phyloP scores from a whole-genome alignment of 306 rosid genomes.

The Crataegus laevigata region DNA sequence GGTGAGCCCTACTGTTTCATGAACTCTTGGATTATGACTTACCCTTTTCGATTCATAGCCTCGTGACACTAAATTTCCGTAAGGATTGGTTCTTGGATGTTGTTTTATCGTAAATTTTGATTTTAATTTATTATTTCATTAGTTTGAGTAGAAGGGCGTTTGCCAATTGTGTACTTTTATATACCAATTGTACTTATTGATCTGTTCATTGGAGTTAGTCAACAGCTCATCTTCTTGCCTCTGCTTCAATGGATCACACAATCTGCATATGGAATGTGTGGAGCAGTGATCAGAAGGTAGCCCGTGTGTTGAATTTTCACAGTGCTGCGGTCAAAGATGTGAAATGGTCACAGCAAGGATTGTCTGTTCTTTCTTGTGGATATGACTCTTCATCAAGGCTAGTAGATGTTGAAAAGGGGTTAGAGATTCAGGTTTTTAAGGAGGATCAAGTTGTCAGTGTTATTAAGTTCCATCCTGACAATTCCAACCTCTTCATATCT shows the following conservation, averaged over 20 bases:
- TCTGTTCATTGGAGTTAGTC: constrained; percentile 57
- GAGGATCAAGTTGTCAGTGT: constrained; percentile 71
- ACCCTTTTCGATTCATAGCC: not conserved
- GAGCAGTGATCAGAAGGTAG: constrained; percentile 72
- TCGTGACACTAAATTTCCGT: not conserved
- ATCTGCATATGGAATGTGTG: constrained; percentile 81
- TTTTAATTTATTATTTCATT: not conserved
- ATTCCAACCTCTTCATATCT: constrained; percentile 59
- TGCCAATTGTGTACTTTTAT: not conserved
- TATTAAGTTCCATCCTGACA: constrained; percentile 62
- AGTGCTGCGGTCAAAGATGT: constrained; percentile 74
- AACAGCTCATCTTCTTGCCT: constrained; percentile 96
- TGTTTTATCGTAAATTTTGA: not conserved
- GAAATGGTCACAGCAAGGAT: constrained; percentile 68
- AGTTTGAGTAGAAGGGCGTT: not conserved
- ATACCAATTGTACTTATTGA: constrained; percentile 21
- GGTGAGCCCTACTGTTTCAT: constrained; percentile 30
- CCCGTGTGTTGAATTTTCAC: constrained; percentile 47
- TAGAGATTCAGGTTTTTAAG: constrained; percentile 53
- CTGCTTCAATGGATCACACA: constrained; percentile 84
- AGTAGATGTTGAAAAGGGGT: constrained; percentile 74
- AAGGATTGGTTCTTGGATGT: not conserved
- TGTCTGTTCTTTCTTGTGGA: constrained; percentile 72
- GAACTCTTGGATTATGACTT: not conserved
- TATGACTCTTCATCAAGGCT: constrained; percentile 73